Conservation (phyloP, 139 green algal genomes). For the Spirogloea muscicola region DNA sequence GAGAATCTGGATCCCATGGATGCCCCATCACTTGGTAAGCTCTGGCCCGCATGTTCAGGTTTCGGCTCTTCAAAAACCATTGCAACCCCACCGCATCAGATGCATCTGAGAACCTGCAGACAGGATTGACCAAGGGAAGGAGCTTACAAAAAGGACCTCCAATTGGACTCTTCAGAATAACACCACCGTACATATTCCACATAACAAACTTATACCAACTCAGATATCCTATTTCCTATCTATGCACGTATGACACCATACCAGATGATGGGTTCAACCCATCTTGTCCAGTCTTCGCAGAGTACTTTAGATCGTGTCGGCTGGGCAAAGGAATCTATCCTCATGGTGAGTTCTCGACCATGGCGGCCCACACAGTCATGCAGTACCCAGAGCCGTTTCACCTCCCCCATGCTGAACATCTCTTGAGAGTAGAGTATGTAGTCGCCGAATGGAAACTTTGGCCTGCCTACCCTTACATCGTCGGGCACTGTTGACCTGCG, state of each 20-base stretch:
- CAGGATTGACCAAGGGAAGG: neutral
- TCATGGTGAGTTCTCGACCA: slow-evolving; percentile 10
- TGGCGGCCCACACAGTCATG: slow-evolving; percentile 8
- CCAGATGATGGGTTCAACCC: slow-evolving; percentile 34
- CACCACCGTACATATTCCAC: too few relatives aligned
- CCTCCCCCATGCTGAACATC: slow-evolving; percentile 38
- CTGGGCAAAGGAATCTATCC: slow-evolving; percentile 22
- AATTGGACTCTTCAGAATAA: too few relatives aligned
- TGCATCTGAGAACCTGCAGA: slow-evolving; percentile 18
- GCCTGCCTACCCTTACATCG: neutral
- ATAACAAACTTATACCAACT: too few relatives aligned
- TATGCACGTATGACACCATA: too few relatives aligned
- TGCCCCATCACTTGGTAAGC: slow-evolving; percentile 13
- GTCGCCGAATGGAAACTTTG: slow-evolving; percentile 9
- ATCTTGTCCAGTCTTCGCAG: slow-evolving; percentile 33
- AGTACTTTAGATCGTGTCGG: slow-evolving; percentile 4
- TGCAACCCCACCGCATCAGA: slow-evolving; percentile 22
- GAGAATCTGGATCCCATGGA: slow-evolving; percentile 17
- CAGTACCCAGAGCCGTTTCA: slow-evolving; percentile 26
- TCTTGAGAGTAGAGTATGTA: slow-evolving; percentile 31
- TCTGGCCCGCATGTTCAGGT: neutral
- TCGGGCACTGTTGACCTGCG: slow-evolving; percentile 6
- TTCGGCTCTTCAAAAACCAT: slow-evolving; percentile 31
- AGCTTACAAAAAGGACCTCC: too few relatives aligned
- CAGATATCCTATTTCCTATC: too few relatives aligned